Percentiles rank a stretch among this genome's conserved stretches.
These are phyloP conservation scores for Fragaria ananassa DNA, from an alignment of 306 rosid species.

Conservation along the genomic window DNA sequence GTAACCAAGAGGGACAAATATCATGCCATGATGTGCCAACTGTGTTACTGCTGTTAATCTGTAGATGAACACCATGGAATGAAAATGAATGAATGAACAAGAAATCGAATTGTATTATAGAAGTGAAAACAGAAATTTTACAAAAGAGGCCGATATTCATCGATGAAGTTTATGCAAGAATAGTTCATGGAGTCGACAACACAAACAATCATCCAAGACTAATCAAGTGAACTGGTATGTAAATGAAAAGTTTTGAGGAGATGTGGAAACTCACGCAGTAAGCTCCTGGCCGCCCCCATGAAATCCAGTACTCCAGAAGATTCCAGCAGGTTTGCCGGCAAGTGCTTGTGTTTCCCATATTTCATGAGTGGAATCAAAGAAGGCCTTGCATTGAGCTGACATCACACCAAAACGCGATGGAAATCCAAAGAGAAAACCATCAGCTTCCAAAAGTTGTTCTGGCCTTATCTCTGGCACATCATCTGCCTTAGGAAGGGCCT, in stretches of 20 bases:
- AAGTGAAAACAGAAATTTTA: no score
- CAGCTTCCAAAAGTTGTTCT: slow-evolving; percentile 80
- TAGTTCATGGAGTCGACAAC: not conserved
- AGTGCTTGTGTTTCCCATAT: slow-evolving; percentile 82
- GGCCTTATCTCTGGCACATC: slow-evolving; percentile 77
- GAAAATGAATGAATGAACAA: not conserved
- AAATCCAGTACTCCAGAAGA: slow-evolving; percentile 97
- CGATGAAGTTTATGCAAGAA: not conserved
- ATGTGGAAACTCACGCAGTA: slow-evolving; percentile 64
- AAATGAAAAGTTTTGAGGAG: not conserved
- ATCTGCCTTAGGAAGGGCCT: slow-evolving; percentile 63
- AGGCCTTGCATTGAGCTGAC: slow-evolving; percentile 85
- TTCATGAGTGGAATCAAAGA: slow-evolving; percentile 68
- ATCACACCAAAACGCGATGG: slow-evolving; percentile 96
- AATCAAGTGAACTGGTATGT: not conserved
- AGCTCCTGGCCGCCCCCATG: slow-evolving; percentile 96
- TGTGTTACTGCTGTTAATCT: slow-evolving; percentile 80
- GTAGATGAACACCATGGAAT: slow-evolving; percentile 13
- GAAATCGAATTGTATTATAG: not conserved
- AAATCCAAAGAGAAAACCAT: slow-evolving; percentile 80
- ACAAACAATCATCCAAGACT: not conserved
- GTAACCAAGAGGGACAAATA: slow-evolving; percentile 84
- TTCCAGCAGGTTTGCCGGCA: slow-evolving; percentile 96
- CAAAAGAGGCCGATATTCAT: not conserved
- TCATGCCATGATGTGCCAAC: slow-evolving; percentile 94